Percentiles rank a stretch among this genome's conserved stretches.
Conservation (phyloP, 441 rosid genomes). For the Arabidopsis hybrid region DNA sequence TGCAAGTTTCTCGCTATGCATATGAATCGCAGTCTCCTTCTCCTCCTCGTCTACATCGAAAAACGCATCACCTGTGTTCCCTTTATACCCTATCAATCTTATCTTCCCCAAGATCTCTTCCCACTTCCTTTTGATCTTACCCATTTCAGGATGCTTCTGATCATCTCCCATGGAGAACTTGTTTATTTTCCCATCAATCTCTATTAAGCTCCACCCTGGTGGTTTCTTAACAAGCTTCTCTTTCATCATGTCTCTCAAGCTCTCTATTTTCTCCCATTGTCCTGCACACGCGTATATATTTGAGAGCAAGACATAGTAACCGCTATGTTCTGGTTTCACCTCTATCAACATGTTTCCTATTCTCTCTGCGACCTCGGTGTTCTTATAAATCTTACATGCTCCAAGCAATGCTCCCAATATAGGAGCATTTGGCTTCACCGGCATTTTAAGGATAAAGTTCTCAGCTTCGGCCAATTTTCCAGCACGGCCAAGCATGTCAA, state of each 20-base stretch:
- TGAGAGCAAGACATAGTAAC: conserved; percentile 63
- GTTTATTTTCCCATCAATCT: conserved; percentile 55
- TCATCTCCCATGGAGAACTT: conserved; percentile 56
- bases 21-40: conserved; percentile 54
- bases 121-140: conserved; percentile 55
- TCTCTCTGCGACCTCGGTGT: conserved; percentile 66
- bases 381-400: conserved; percentile 74
- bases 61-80: conserved; percentile 53
- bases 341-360: conserved; percentile 56
- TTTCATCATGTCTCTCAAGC: conserved; percentile 54
- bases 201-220: conserved; percentile 54
- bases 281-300: conserved; percentile 60
- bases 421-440: conserved; percentile 67
- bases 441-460: conserved; percentile 65
- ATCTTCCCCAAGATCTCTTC: conserved; percentile 58
- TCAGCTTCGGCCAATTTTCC: conserved; percentile 71
- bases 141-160: conserved; percentile 53
- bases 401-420: conserved; percentile 78
- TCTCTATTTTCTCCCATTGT: conserved; percentile 54
- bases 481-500: conserved; percentile 76
- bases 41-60: conserved; percentile 72
- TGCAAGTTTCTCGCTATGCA: conserved; percentile 70
- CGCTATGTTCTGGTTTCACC: conserved; percentile 59
- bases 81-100: conserved; percentile 52
- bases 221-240: conserved; percentile 59